Conservation (phyloP, 768 basidiomycete genomes). For the Tulasnella sp. region DNA sequence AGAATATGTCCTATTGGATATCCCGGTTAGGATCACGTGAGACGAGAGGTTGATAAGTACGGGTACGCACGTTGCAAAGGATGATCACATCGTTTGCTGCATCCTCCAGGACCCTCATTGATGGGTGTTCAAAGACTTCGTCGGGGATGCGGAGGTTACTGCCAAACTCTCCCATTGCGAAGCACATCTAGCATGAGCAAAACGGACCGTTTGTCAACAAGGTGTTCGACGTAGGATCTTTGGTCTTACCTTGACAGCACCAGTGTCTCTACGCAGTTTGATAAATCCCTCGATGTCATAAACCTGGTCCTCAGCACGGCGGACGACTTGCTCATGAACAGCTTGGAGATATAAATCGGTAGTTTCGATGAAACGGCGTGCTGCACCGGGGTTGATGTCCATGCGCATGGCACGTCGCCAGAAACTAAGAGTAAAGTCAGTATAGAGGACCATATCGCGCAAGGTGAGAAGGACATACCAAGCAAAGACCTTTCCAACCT, state of each 20-base stretch:
- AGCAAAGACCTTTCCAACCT: constrained; percentile 4
- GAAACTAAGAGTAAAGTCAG: constrained; percentile 1
- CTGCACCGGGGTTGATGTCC: background rate
- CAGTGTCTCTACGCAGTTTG: constrained; percentile 22
- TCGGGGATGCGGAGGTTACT: constrained; percentile 20
- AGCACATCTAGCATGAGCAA: constrained; percentile 16
- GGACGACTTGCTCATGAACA: constrained; percentile 23
- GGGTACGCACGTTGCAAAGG: constrained; percentile 21
- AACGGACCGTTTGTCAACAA: background rate
- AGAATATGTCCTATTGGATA: constrained; percentile 40
- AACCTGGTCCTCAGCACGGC: constrained; percentile 18
- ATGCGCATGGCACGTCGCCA: constrained; percentile 13
- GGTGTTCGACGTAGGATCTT: background rate
- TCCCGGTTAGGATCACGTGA: background rate
- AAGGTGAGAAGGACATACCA: background rate
- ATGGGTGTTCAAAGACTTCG: constrained; percentile 19
- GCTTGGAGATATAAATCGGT: constrained; percentile 22
- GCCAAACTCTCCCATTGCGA: constrained; percentile 16
- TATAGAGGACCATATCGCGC: background rate
- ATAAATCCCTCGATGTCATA: constrained; percentile 23
- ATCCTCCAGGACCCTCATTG: constrained; percentile 17
- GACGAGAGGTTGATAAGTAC: no score
- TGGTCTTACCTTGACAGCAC: constrained; percentile 18
- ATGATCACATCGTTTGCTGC: constrained; percentile 19
- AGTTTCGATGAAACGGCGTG: constrained; percentile 21